Percentiles rank a stretch among this genome's conserved stretches.
Evolutionary conservation across 257 asterid species (phyloP).

Genomic region (Penstemon eatonii): DNA sequence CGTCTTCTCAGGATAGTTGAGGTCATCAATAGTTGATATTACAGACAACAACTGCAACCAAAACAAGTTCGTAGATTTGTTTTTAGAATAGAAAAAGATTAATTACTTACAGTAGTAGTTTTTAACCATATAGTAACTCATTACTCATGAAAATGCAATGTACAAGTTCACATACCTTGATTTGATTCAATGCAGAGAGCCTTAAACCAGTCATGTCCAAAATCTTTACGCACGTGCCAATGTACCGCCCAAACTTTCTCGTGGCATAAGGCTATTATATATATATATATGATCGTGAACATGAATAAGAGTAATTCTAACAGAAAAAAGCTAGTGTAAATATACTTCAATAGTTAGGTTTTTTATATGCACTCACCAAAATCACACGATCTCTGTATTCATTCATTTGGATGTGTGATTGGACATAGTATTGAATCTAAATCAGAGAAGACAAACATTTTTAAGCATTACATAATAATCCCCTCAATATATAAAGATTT

Average conservation of each 20-base stretch:
- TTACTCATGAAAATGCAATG: too few species aligned
- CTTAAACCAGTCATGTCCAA: slow-evolving; percentile 90
- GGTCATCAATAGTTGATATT: slow-evolving; percentile 86
- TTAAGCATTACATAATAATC: slow-evolving; percentile 11
- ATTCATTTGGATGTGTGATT: slow-evolving; percentile 95
- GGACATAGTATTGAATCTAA: slow-evolving; percentile 82
- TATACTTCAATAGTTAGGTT: background rate
- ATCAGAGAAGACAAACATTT: slow-evolving; percentile 17
- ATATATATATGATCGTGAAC: background rate
- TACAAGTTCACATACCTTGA: slow-evolving; percentile 53
- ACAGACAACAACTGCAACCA: slow-evolving; percentile 71
- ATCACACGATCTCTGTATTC: slow-evolving; percentile 91
- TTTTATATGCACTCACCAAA: slow-evolving; percentile 50
- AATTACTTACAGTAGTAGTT: background rate
- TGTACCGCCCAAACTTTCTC: slow-evolving; percentile 54
- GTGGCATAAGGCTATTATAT: slow-evolving; percentile 68
- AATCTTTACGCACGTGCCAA: slow-evolving; percentile 80
- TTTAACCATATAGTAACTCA: slow-evolving; percentile 3
- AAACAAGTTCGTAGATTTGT: slow-evolving; percentile 14
- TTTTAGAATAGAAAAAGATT: background rate
- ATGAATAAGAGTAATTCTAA: background rate
- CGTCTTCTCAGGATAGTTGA: slow-evolving; percentile 92
- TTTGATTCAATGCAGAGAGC: slow-evolving; percentile 83
- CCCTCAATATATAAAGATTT: background rate
- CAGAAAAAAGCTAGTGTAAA: background rate